Base-by-base conservation (phyloP, 495 filamentous ascomycete species). In the Neurospora tetrasperma region DNA sequence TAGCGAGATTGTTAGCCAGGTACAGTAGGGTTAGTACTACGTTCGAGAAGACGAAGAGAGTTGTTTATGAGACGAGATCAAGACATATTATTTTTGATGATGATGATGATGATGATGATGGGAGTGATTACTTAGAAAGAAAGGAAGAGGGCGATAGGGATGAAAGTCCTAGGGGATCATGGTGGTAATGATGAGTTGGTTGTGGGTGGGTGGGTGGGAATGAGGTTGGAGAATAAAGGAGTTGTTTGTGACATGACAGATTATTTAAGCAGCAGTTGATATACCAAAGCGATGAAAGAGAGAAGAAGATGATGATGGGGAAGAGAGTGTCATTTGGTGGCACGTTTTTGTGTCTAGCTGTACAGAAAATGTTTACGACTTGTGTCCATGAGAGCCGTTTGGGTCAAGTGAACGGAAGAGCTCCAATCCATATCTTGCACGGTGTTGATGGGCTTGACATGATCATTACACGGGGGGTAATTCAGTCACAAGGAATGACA, bases 1-100 rank as follows among this genome's bases (percentile, higher is more conserved):
- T 59, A 94, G 88, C 79, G 96, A 99, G 86, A 98, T 99, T 84
- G 96, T 99, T 77, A 93, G 90, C 81, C 93, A 98, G 82, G 94
- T 98, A 73, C 94, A 98, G 89, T 98, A 87, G 66, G 71, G 69
- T 35, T 62, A 68, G 59, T 35, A 72, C 43, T 39, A 38, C 12
- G 9, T 44, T 43, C 12, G 68, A 42, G 35, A 69, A 35, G 20
- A 66, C 42, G 38, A 72, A 43, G 69, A 38, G 59, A 72, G 62
- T 72, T 42, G 39, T 23, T 69, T 41, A 48, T 35, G 39, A 38
- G 54, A 62, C 54, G 2, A 62, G 20, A 66, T 5, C 27, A 27
- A 66, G 54, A 66, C 7, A 62, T 6, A 18, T 35, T 38, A 66
- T 35, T 66, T 62, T 31, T 66, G 54, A 66, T 35, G 54, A 31